Evolutionary conservation across 768 basidiomycete genomes (phyloP).

Genomic region (Rhizopogon sp.): DNA sequence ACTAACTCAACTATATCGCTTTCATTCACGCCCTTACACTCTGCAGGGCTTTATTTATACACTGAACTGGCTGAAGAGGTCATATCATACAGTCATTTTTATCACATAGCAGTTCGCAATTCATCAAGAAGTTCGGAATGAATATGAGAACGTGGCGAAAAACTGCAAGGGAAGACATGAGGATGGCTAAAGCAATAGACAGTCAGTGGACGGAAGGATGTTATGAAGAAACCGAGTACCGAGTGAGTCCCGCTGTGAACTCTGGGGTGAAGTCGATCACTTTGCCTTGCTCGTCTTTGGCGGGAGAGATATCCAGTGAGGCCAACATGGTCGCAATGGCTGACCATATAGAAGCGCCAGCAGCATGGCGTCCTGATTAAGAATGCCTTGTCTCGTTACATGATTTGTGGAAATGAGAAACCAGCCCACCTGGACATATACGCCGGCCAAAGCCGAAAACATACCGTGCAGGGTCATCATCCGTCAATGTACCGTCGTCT

Average conservation of each 20-base stretch:
- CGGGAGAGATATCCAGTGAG: conserved; percentile 12
- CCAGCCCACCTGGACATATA: no score
- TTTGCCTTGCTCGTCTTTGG: conserved; percentile 8
- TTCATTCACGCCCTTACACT: no score
- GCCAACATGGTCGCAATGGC: conserved; percentile 10
- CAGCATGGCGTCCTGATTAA: neutral
- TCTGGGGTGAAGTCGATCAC: neutral
- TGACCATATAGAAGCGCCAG: neutral
- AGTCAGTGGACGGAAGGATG: neutral
- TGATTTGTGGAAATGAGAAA: neutral
- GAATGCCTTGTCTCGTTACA: neutral
- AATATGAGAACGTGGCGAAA: conserved; percentile 9
- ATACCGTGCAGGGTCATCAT: neutral
- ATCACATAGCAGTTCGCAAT: no score
- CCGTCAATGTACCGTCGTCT: neutral
- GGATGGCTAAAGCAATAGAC: conserved; percentile 5
- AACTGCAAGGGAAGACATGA: conserved; percentile 11
- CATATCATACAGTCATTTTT: no score
- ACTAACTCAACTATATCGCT: no score
- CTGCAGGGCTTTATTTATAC: no score
- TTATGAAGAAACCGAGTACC: neutral
- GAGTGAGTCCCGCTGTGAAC: conserved; percentile 1
- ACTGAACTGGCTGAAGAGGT: no score
- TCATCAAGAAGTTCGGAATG: no score
- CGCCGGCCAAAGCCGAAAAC: neutral